Evolutionary conservation across 176 grass and related monocot genomes (phyloP).

Genomic region (Hyparrhenia diplandra): DNA sequence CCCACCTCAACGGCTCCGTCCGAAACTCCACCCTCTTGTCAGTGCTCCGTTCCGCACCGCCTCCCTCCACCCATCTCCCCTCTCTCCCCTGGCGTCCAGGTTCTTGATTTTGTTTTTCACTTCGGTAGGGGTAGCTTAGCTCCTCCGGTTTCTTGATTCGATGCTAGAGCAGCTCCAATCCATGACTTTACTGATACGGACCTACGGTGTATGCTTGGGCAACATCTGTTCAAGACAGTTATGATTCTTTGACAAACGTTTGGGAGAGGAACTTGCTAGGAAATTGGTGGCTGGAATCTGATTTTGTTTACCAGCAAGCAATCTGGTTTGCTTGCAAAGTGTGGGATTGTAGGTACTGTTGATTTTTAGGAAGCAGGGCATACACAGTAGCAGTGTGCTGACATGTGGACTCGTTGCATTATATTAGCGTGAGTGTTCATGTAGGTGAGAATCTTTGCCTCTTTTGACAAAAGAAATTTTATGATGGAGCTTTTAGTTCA

Average conservation of each 20-base stretch:
- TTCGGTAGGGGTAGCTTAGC: neutral
- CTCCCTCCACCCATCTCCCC: neutral
- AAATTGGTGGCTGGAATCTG: neutral
- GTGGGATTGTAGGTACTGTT: neutral
- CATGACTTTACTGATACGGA: too few relatives aligned
- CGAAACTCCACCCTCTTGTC: slow-evolving; percentile 90
- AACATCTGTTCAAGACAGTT: neutral
- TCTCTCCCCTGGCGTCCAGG: neutral
- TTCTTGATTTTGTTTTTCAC: neutral
- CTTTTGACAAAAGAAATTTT: neutral
- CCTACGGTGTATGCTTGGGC: neutral
- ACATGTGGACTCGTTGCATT: neutral
- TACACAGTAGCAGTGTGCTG: neutral
- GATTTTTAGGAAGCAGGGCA: neutral
- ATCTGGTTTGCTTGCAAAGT: neutral
- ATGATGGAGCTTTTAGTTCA: neutral
- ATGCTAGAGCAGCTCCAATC: neutral
- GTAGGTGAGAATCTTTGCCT: neutral
- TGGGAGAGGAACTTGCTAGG: neutral
- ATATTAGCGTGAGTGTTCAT: neutral
- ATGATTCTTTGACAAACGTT: neutral
- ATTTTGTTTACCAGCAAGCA: neutral
- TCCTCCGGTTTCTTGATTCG: neutral
- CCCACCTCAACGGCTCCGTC: slow-evolving; percentile 96
- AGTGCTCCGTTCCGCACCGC: slow-evolving; percentile 30